A percentile compares a stretch with the other conserved stretches of the same genome.
Evolutionary conservation across 495 filamentous ascomycete species (phyloP).

Genomic region (Astrothelium macrocarpum): DNA sequence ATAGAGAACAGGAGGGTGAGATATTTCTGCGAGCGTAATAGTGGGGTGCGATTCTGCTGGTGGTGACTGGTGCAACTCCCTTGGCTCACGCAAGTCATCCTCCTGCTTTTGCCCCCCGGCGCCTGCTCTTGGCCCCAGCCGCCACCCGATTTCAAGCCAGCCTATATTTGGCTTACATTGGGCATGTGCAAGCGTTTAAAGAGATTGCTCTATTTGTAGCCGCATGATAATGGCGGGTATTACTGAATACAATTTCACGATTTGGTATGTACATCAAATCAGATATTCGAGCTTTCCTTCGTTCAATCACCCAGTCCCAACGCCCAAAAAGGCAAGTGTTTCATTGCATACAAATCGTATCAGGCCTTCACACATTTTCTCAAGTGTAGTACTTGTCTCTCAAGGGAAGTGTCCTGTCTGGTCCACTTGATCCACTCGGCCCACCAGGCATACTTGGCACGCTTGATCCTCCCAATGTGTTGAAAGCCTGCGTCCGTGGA

Average conservation of each 20-base stretch:
- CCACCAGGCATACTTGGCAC: not conserved
- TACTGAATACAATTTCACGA: not conserved
- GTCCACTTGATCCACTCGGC: not conserved
- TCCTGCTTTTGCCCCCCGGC: not conserved
- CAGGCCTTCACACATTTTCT: not conserved
- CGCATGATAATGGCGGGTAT: not conserved
- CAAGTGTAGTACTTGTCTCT: conserved; percentile 6
- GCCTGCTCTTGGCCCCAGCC: not conserved
- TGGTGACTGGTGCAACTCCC: not conserved
- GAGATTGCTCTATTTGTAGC: not conserved
- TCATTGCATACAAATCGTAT: not conserved
- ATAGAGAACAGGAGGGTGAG: not conserved
- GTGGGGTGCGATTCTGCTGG: not conserved
- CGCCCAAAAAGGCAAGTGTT: not conserved
- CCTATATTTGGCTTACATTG: not conserved
- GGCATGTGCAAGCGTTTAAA: not conserved
- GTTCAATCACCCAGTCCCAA: not conserved
- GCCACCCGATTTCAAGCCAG: not conserved
- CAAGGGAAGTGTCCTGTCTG: not conserved
- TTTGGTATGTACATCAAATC: not conserved
- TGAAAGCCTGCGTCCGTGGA: conserved; percentile 36
- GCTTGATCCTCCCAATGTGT: not conserved
- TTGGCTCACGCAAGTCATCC: not conserved
- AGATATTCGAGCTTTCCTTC: not conserved
- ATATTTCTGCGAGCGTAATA: not conserved